phyloP scores from a whole-genome alignment of 441 rosid genomes.

The Corymbia calophylla region DNA sequence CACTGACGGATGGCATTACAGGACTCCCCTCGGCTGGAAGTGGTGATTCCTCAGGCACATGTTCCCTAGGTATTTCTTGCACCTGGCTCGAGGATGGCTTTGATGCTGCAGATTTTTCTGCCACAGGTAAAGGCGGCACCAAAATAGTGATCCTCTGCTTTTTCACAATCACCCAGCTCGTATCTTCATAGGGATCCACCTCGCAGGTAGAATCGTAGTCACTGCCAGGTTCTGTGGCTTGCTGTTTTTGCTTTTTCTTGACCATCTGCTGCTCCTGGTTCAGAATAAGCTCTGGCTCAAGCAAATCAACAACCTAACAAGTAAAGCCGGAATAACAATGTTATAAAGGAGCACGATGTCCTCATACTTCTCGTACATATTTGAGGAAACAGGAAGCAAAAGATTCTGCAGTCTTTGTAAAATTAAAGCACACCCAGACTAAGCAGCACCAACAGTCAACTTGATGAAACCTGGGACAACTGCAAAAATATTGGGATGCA shows the following conservation, averaged over 20 bases:
- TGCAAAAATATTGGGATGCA: not conserved
- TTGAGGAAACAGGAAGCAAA: not conserved
- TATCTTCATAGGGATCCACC: conserved; percentile 33
- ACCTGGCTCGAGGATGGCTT: conserved; percentile 27
- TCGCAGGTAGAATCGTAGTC: conserved; percentile 2
- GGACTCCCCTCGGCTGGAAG: conserved; percentile 18
- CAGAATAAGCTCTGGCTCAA: not conserved
- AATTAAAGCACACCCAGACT: not conserved
- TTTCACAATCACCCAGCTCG: conserved; percentile 74
- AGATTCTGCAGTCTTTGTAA: not conserved
- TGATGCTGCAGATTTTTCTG: conserved; percentile 15
- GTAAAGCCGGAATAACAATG: not conserved
- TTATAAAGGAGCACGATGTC: not conserved
- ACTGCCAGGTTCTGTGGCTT: conserved; percentile 12
- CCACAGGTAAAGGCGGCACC: conserved; percentile 44
- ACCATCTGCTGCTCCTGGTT: conserved; percentile 27
- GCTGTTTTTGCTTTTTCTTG: conserved; percentile 35
- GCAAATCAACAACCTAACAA: not conserved
- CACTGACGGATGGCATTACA: conserved; percentile 14
- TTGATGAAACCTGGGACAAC: not conserved
- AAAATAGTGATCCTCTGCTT: conserved; percentile 73
- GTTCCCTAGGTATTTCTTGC: conserved; percentile 17
- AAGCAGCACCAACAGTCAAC: not conserved
- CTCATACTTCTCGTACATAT: not conserved
- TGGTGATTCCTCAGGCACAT: conserved; percentile 5